A percentile compares a stretch with the other conserved stretches of the same genome.
phyloP scores from a whole-genome alignment of 1,284 basidiomycete species.

The Tilletia caries region DNA sequence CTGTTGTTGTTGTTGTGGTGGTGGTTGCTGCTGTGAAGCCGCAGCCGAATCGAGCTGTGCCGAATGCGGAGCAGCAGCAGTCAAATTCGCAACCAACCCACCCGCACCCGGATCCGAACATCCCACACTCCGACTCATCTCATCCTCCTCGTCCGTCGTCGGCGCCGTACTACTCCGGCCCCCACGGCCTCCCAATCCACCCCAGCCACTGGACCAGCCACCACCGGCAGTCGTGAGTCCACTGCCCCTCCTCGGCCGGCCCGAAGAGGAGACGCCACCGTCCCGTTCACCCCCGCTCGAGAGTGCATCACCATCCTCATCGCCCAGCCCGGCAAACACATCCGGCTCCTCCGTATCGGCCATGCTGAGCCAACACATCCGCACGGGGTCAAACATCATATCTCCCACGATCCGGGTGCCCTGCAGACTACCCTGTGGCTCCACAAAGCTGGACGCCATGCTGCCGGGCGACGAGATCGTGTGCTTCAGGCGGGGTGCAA shows the following conservation, averaged over 20 bases:
- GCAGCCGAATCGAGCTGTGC: too few species aligned
- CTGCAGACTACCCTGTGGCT: background rate
- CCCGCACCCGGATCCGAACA: background rate
- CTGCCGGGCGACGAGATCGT: background rate
- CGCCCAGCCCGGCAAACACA: slow-evolving; percentile 28
- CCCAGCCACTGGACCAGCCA: slow-evolving; percentile 9
- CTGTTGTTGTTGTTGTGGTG: background rate
- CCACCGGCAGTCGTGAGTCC: background rate
- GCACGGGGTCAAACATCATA: slow-evolving; percentile 90
- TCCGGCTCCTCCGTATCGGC: slow-evolving; percentile 70
- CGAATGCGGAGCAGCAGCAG: background rate
- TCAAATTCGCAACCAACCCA: background rate
- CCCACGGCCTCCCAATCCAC: background rate
- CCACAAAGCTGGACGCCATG: background rate
- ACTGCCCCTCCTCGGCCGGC: background rate
- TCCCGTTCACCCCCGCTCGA: background rate
- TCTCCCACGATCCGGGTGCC: slow-evolving; percentile 84
- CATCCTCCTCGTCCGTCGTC: slow-evolving; percentile 9
- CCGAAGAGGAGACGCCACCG: background rate
- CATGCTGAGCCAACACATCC: slow-evolving; percentile 85
- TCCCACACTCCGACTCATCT: slow-evolving; percentile 11
- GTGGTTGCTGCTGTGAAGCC: background rate
- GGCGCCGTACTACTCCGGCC: background rate
- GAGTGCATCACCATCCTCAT: slow-evolving; percentile 6
- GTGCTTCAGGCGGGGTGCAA: background rate